Conservation (phyloP, 768 basidiomycete genomes). For the Mycena maculata region DNA sequence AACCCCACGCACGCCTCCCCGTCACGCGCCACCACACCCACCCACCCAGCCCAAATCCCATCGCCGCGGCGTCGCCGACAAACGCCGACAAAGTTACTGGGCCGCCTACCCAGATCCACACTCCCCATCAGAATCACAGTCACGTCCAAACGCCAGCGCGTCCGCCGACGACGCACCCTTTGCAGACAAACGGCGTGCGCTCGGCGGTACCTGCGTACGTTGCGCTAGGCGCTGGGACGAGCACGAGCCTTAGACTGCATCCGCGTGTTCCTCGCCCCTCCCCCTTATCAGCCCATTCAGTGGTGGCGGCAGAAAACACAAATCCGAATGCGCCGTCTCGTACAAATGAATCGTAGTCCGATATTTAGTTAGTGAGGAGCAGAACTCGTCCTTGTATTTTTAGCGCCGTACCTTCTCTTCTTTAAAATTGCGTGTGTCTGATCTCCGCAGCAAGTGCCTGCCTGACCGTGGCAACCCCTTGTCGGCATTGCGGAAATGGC, state of each 20-base stretch:
- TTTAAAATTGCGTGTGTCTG: no score
- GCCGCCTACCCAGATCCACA: background rate
- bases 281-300: constrained; percentile 15
- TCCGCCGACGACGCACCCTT: background rate
- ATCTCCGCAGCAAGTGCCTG: no score
- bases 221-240: constrained; percentile 15
- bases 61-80: constrained; percentile 2
- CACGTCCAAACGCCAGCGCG: background rate
- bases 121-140: background rate
- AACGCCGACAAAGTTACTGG: constrained; percentile 10
- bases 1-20: background rate
- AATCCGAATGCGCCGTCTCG: constrained; percentile 4
- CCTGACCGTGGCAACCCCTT: no score
- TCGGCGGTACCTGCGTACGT: constrained; percentile 19
- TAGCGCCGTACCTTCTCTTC: background rate
- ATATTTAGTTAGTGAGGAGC: background rate
- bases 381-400: constrained; percentile 21
- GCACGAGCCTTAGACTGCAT: constrained; percentile 19
- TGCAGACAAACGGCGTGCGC: constrained; percentile 30
- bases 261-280: constrained; percentile 19
- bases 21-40: background rate
- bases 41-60: constrained; percentile 21
- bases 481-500: no score
- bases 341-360: background rate
- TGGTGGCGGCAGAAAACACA: background rate